Evolutionary conservation across 208 protist species (phyloP).

Genomic region (Crithidia sp.): DNA sequence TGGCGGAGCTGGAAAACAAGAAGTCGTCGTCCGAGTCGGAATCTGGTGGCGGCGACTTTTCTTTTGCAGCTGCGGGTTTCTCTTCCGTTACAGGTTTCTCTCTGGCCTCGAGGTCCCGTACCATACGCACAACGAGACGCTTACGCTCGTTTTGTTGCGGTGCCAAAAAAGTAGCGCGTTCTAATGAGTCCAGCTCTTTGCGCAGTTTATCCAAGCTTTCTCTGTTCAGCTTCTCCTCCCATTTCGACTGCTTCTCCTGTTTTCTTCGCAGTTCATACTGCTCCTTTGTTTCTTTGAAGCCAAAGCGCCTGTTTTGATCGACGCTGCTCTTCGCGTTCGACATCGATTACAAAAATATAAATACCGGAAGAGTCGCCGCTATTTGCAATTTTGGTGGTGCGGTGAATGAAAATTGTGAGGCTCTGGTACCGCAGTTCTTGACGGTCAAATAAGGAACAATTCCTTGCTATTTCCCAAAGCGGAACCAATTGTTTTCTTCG

Average conservation of each 20-base stretch:
- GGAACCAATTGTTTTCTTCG: no score
- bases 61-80: not conserved
- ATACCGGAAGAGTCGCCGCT: no score
- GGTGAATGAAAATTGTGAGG: no score
- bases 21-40: slow-evolving; percentile 36
- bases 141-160: slow-evolving; percentile 78
- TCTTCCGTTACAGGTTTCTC: slow-evolving; percentile 8
- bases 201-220: slow-evolving; percentile 55
- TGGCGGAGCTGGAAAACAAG: slow-evolving; percentile 1
- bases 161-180: slow-evolving; percentile 59
- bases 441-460: no score
- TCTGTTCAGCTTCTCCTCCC: slow-evolving; percentile 57
- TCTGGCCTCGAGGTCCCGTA: slow-evolving; percentile 35
- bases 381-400: no score
- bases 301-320: slow-evolving; percentile 48
- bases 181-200: slow-evolving; percentile 56
- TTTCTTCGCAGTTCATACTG: slow-evolving; percentile 48
- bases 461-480: no score
- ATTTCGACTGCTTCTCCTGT: slow-evolving; percentile 56
- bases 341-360: not conserved
- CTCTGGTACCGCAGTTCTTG: no score
- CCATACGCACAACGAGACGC: slow-evolving; percentile 58
- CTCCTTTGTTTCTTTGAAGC: slow-evolving; percentile 58
- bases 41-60: slow-evolving; percentile 5
- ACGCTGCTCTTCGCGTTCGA: not conserved